These are phyloP conservation scores for Chaetomium olivaceum DNA, from an alignment of 2,329 filamentous ascomycete genomes.

Conservation along the genomic window DNA sequence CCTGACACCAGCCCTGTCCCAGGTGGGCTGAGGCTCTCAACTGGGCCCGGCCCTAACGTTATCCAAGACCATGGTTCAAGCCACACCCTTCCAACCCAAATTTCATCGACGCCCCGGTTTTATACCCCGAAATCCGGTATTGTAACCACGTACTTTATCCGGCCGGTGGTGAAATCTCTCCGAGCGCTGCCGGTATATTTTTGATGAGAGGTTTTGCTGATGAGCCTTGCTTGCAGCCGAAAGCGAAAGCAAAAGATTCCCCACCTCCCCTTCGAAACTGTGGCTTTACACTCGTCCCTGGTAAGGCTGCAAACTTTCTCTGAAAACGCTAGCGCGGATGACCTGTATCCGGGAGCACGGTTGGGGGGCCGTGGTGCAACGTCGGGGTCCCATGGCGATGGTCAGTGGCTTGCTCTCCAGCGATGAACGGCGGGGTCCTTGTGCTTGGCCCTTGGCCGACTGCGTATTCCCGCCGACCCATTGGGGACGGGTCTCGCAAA, in stretches of 20 bases:
- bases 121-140: background rate
- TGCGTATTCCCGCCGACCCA: background rate
- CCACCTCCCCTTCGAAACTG: background rate
- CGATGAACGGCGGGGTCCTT: slow-evolving; percentile 1
- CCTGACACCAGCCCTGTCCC: slow-evolving; percentile 13
- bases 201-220: background rate
- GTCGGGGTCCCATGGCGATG: slow-evolving; percentile 5
- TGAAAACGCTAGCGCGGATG: background rate
- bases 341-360: slow-evolving; percentile 11
- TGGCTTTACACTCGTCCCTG: background rate
- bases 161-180: background rate
- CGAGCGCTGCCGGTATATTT: background rate
- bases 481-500: background rate
- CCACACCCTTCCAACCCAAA: background rate
- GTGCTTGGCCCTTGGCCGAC: background rate
- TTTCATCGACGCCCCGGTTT: background rate
- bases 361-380: slow-evolving; percentile 9
- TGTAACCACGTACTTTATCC: background rate
- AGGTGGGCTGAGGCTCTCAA: slow-evolving; percentile 11
- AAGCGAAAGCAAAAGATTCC: background rate
- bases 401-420: background rate
- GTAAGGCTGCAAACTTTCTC: slow-evolving; percentile 1
- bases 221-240: background rate
- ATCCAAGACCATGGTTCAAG: background rate
- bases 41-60: background rate